Evolutionary conservation across 2,329 filamentous ascomycete species (phyloP).

Genomic region (Amauroascus verrucosus): DNA sequence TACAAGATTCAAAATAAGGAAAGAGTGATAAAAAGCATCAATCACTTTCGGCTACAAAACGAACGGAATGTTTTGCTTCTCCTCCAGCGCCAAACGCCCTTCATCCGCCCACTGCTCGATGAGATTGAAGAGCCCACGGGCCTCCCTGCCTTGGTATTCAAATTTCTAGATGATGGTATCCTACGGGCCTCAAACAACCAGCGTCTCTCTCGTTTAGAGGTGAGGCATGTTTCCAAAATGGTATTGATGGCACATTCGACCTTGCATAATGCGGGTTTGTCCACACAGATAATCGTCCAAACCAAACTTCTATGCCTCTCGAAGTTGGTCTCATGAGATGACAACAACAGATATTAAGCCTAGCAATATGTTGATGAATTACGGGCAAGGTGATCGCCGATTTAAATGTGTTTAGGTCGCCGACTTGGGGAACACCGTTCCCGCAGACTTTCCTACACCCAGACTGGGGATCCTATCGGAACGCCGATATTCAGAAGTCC

Average conservation of each 20-base stretch:
- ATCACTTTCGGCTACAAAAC: slow-evolving; percentile 16
- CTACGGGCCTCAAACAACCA: slow-evolving; percentile 6
- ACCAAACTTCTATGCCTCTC: not conserved
- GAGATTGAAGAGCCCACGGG: slow-evolving; percentile 11
- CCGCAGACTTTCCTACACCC: slow-evolving; percentile 12
- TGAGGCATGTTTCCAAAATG: slow-evolving; percentile 17
- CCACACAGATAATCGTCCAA: slow-evolving; percentile 16
- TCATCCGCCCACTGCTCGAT: slow-evolving; percentile 16
- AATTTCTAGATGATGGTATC: slow-evolving; percentile 18
- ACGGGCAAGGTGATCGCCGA: slow-evolving; percentile 6
- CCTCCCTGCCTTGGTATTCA: slow-evolving; percentile 17
- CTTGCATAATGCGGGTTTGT: slow-evolving; percentile 18
- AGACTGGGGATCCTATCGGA: slow-evolving; percentile 14
- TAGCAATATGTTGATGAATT: slow-evolving; percentile 20
- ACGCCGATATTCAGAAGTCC: slow-evolving; percentile 19
- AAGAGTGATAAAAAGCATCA: slow-evolving; percentile 10
- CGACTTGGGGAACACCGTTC: slow-evolving; percentile 17
- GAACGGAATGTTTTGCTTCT: slow-evolving; percentile 15
- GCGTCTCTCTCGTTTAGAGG: slow-evolving; percentile 15
- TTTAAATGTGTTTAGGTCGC: slow-evolving; percentile 19
- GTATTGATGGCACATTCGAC: slow-evolving; percentile 15
- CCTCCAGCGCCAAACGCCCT: slow-evolving; percentile 13
- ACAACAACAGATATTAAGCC: slow-evolving; percentile 17
- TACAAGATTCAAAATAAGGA: slow-evolving; percentile 8
- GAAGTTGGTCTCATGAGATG: not conserved